A percentile compares a stretch with the other conserved stretches of the same genome.
phyloP scores from a whole-genome alignment of 2,329 filamentous ascomycete genomes.

The Pseudogymnoascus pannorum region DNA sequence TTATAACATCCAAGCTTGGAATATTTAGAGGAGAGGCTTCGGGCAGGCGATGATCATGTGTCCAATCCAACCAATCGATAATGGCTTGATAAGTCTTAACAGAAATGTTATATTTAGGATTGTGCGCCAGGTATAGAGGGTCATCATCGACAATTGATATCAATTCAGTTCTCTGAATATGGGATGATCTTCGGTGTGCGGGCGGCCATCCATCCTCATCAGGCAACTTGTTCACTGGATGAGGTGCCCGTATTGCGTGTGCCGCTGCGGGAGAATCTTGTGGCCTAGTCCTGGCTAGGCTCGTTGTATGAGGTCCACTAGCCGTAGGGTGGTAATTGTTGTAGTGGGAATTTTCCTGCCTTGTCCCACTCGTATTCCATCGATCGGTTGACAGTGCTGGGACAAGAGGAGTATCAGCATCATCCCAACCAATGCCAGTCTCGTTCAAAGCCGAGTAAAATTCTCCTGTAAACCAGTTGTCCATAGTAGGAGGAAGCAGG shows the following conservation, averaged over 20 bases:
- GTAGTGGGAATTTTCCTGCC: background rate
- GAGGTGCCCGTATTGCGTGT: constrained; percentile 13
- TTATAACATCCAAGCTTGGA: constrained; percentile 18
- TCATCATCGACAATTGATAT: constrained; percentile 17
- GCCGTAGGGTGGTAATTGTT: background rate
- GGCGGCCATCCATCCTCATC: constrained; percentile 23
- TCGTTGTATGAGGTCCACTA: background rate
- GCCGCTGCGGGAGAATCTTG: background rate
- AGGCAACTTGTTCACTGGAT: constrained; percentile 17
- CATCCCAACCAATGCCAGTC: constrained; percentile 19
- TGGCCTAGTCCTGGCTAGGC: background rate
- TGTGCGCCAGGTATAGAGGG: constrained; percentile 16
- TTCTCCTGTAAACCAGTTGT: constrained; percentile 21
- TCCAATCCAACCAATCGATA: constrained; percentile 7
- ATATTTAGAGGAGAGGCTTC: constrained; percentile 11
- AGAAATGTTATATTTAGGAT: constrained; percentile 20
- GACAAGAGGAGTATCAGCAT: constrained; percentile 8
- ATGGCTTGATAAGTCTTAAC: constrained; percentile 16
- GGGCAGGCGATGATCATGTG: background rate
- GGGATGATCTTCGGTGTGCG: constrained; percentile 15
- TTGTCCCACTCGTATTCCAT: background rate
- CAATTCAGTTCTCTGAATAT: constrained; percentile 16
- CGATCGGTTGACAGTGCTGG: constrained; percentile 9
- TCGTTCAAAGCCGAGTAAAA: constrained; percentile 23
- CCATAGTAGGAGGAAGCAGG: constrained; percentile 15